Conservation (phyloP, 1,284 basidiomycete species). For the Leccinum subspadiceum region DNA sequence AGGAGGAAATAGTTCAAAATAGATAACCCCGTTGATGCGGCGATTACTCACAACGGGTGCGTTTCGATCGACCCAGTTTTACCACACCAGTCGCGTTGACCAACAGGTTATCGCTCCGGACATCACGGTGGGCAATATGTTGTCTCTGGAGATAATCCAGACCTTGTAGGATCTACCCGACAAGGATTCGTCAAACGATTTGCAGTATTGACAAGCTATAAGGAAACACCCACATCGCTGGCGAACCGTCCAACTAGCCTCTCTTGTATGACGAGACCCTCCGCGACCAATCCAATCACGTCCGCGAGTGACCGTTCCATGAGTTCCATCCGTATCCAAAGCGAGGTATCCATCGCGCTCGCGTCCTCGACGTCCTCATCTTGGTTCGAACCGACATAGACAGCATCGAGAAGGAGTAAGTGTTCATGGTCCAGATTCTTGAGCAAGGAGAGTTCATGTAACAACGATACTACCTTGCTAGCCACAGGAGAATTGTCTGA, state of each 20-base stretch:
- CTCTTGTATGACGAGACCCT: slow-evolving; percentile 63
- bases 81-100: slow-evolving; percentile 64
- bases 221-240: slow-evolving; percentile 58
- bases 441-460: slow-evolving; percentile 58
- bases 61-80: slow-evolving; percentile 59
- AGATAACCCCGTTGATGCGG: slow-evolving; percentile 61
- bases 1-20: slow-evolving; percentile 73
- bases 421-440: slow-evolving; percentile 55
- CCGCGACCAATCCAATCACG: slow-evolving; percentile 57
- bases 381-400: slow-evolving; percentile 59
- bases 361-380: slow-evolving; percentile 40
- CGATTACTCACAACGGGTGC: slow-evolving; percentile 55
- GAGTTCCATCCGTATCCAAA: slow-evolving; percentile 84
- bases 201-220: slow-evolving; percentile 1
- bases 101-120: slow-evolving; percentile 77
- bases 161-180: slow-evolving; percentile 56
- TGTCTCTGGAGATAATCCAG: slow-evolving; percentile 61
- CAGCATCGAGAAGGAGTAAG: slow-evolving; percentile 62
- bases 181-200: background rate
- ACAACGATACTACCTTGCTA: slow-evolving; percentile 60
- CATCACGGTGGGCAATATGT: slow-evolving; percentile 72
- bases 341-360: slow-evolving; percentile 33
- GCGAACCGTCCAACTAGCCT: slow-evolving; percentile 66
- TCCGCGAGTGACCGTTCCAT: slow-evolving; percentile 84
- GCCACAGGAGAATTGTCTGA: slow-evolving; percentile 38